Conservation (phyloP, 352 stramenopile species). For the Phytophthora pini region DNA sequence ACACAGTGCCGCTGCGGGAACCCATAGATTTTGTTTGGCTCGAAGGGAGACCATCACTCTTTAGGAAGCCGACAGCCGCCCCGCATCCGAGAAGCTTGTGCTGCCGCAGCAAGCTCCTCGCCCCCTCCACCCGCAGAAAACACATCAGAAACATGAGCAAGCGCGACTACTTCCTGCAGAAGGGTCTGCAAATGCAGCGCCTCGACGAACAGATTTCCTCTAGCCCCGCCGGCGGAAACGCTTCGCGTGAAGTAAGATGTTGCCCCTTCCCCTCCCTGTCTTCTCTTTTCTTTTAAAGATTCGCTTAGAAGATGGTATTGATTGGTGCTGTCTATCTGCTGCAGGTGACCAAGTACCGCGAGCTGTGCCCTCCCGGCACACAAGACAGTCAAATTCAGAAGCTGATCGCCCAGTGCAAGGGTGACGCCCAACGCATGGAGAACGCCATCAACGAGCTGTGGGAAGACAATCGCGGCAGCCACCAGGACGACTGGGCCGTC, state of each 20-base stretch:
- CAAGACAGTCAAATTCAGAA: conserved; percentile 75
- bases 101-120: conserved; percentile 10
- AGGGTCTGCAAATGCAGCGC: conserved; percentile 83
- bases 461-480: conserved; percentile 76
- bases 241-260: conserved; percentile 63
- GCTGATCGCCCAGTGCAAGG: conserved; percentile 76
- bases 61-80: conserved; percentile 26
- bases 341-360: conserved; percentile 79
- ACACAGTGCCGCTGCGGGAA: neutral
- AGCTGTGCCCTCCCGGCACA: conserved; percentile 83
- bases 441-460: conserved; percentile 84
- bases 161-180: conserved; percentile 85
- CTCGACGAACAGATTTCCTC: conserved; percentile 64
- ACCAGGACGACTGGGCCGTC: conserved; percentile 75
- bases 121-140: conserved; percentile 27
- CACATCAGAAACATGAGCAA: conserved; percentile 81
- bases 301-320: neutral
- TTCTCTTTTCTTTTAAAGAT: neutral
- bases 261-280: neutral
- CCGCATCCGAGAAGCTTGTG: conserved; percentile 18
- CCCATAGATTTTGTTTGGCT: conserved; percentile 47
- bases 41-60: conserved; percentile 42
- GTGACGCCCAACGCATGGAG: conserved; percentile 75
- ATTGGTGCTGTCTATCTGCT: neutral
- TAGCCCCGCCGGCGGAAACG: conserved; percentile 38